These are phyloP conservation scores for Fraxinus greggii DNA, from an alignment of 305 asterid species.

Conservation along the genomic window DNA sequence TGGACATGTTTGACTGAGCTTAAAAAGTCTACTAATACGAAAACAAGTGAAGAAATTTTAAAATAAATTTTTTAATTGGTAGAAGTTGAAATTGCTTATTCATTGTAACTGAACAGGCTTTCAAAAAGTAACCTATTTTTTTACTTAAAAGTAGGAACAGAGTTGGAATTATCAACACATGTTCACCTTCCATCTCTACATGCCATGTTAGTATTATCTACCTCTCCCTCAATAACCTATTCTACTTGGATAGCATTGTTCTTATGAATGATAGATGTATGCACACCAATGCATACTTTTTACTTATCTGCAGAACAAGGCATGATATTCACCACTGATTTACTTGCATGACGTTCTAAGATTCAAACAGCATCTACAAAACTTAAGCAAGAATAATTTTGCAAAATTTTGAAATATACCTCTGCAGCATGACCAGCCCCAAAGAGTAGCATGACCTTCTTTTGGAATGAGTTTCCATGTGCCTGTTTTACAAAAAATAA, in stretches of 20 bases:
- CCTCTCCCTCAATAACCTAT: neutral
- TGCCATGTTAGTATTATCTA: neutral
- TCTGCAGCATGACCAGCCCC: conserved; percentile 53
- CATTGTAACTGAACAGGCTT: neutral
- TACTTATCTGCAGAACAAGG: neutral
- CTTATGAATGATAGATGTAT: neutral
- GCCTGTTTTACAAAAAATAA: conserved; percentile 38
- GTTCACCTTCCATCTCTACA: neutral
- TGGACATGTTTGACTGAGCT: neutral
- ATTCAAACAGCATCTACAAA: neutral
- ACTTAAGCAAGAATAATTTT: neutral
- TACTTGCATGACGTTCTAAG: neutral
- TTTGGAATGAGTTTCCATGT: conserved; percentile 76
- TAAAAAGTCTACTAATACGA: neutral
- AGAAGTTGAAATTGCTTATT: neutral
- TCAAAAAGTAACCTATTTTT: neutral
- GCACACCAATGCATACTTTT: neutral
- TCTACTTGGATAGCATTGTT: neutral
- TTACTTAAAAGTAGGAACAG: neutral
- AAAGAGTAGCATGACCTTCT: conserved; percentile 64
- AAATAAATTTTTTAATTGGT: neutral
- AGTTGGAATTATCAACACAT: neutral
- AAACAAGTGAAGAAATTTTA: neutral
- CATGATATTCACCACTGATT: neutral
- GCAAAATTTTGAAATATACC: conserved; percentile 37